These are phyloP conservation scores for Chaetomiaceae sp. DNA, from an alignment of 2,329 filamentous ascomycete genomes.

Conservation along the genomic window DNA sequence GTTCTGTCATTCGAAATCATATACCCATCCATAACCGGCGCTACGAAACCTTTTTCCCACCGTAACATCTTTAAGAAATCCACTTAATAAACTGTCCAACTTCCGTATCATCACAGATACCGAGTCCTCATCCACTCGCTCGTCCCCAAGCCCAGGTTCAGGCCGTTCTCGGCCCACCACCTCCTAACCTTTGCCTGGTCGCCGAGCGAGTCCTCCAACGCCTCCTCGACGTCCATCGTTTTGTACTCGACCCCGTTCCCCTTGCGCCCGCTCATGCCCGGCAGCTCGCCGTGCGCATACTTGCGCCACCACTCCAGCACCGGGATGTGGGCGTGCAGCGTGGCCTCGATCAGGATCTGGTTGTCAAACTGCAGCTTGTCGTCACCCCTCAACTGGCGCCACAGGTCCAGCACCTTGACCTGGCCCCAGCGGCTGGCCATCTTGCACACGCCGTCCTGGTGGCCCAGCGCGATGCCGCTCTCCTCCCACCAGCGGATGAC, in stretches of 20 bases:
- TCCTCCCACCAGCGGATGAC: constrained; percentile 85
- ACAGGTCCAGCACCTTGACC: constrained; percentile 76
- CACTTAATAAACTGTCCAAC: no score
- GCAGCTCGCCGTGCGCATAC: constrained; percentile 53
- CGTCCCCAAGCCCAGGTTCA: constrained; percentile 75
- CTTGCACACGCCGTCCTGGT: constrained; percentile 77
- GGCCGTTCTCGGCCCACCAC: constrained; percentile 85
- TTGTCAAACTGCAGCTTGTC: constrained; percentile 36
- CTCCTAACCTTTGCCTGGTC: constrained; percentile 65
- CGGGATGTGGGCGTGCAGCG: constrained; percentile 75
- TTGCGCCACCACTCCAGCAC: constrained; percentile 92
- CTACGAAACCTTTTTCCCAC: no score
- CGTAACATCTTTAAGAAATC: no score
- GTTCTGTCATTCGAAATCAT: no score
- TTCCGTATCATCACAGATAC: constrained; percentile 46
- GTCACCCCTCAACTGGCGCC: constrained; percentile 69
- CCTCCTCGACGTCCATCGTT: constrained; percentile 93
- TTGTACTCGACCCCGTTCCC: constrained; percentile 82
- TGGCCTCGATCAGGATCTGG: constrained; percentile 67
- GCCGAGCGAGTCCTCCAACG: constrained; percentile 78
- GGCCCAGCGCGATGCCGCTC: constrained; percentile 71
- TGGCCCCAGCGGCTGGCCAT: constrained; percentile 82
- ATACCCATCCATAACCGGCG: no score
- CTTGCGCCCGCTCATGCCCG: constrained; percentile 48
- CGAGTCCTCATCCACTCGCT: constrained; percentile 87